Percentiles rank a stretch among this genome's conserved stretches.
These are phyloP conservation scores for Yamadazyma mexicana DNA, from an alignment of 1,139 yeast species.

Conservation along the genomic window DNA sequence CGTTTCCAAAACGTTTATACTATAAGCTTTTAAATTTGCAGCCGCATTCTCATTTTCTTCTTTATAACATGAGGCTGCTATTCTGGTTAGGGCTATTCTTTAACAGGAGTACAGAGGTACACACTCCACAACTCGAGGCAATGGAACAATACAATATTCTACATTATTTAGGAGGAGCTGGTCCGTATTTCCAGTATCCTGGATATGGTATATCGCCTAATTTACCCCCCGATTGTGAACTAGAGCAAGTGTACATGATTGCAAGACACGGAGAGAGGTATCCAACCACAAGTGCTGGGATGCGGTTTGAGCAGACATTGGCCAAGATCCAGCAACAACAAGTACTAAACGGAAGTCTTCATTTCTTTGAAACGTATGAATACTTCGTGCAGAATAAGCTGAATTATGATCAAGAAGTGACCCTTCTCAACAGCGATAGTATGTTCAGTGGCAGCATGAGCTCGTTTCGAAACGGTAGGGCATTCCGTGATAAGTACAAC, in stretches of 20 bases:
- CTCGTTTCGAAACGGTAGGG: constrained; percentile 35
- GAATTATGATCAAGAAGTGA: constrained; percentile 33
- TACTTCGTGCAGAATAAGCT: constrained; percentile 30
- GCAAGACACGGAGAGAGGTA: constrained; percentile 77
- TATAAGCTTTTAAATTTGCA: background rate
- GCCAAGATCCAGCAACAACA: constrained; percentile 6
- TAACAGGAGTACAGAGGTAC: constrained; percentile 21
- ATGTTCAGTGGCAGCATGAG: constrained; percentile 31
- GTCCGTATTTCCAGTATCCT: constrained; percentile 45
- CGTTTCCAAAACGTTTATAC: too few species aligned
- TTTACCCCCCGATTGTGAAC: constrained; percentile 50
- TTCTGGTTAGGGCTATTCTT: constrained; percentile 6
- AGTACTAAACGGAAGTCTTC: constrained; percentile 28
- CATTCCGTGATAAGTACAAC: constrained; percentile 33
- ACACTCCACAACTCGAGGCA: constrained; percentile 39
- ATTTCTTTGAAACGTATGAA: constrained; percentile 32
- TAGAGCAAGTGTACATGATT: constrained; percentile 65
- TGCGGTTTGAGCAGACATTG: constrained; percentile 22
- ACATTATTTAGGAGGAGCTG: constrained; percentile 47
- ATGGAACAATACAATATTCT: constrained; percentile 33
- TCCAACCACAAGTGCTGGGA: constrained; percentile 42
- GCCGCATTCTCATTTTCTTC: background rate
- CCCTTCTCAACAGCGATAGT: constrained; percentile 26
- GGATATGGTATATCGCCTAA: constrained; percentile 49
- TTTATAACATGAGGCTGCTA: too few species aligned